These are phyloP conservation scores for Pseudognaphalium luteoalbum DNA, from an alignment of 129 eudicot genomes.

Conservation along the genomic window DNA sequence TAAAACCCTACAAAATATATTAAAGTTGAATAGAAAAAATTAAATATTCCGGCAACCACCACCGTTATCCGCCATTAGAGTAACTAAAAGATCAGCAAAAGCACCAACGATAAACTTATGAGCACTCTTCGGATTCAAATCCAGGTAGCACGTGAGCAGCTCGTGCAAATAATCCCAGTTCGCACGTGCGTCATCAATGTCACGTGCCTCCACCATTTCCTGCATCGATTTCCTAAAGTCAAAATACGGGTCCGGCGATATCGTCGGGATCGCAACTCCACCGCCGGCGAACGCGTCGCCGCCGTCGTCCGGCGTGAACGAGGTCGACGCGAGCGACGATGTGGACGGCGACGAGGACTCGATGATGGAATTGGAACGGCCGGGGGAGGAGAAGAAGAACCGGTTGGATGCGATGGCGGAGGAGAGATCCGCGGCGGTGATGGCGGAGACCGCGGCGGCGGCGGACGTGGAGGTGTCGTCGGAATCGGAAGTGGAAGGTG, in stretches of 20 bases:
- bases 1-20: background rate
- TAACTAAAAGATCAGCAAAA: conserved; percentile 75
- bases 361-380: conserved; percentile 80
- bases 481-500: conserved; percentile 31
- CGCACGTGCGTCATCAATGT: conserved; percentile 48
- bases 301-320: conserved; percentile 34
- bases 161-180: conserved; percentile 86
- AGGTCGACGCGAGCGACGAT: conserved; percentile 45
- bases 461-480: conserved; percentile 35
- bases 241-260: conserved; percentile 81
- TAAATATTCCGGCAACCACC: conserved; percentile 37
- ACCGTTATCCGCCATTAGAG: conserved; percentile 45
- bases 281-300: conserved; percentile 31
- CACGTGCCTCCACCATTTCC: conserved; percentile 99
- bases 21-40: background rate
- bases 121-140: conserved; percentile 76
- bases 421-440: conserved; percentile 61
- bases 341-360: conserved; percentile 58
- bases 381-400: conserved; percentile 95
- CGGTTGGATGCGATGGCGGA: conserved; percentile 67
- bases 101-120: conserved; percentile 91
- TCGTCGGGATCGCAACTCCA: conserved; percentile 58
- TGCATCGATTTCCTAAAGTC: conserved; percentile 97
- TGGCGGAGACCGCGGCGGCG: conserved; percentile 32
- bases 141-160: conserved; percentile 74